Evolutionary conservation across 1,284 basidiomycete species (phyloP), one percentile per base, ranked within the genome.

Genomic region (Trametes hirsuta): DNA sequence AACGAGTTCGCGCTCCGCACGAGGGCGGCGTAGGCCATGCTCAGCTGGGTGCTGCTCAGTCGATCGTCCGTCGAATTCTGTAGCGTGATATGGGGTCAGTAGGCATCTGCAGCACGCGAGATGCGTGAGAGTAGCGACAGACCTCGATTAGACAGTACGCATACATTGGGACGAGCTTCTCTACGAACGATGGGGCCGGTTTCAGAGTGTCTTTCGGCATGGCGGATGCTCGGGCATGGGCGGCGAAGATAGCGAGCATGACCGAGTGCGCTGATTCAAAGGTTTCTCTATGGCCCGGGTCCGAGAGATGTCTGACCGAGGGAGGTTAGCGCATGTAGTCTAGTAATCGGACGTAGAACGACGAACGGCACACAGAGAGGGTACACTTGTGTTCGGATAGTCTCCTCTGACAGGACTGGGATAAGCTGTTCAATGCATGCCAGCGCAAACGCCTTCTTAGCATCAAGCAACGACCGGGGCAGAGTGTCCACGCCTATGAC

Each of bases 221-320:
- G 70, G 71, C 10, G 70, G 68, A 39, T 73, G 75, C 60, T 82
- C 79, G 0, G 4, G 84, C 82, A 64, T 83, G 80, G 15, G 85
- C 79, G 15, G 86, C 82, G 66, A 91, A 86, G 22, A 90, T 78
- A 2, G 89, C 79, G 6, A 92, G 75, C 51, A 92, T 77, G 34
- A 90, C 87, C 3, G 90, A 91, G 71, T 92, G 90, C 4, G 88
- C 83, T 0, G 88, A 88, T 71, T 92, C 90, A 61, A 84, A 91
- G 18, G 82, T 84, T 62, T 90, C 87, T 36, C 88, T 84, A 59
- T 88, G 76, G 14, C 72, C 72, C n/a, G 83, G 64, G 61, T 86
- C 79, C 50, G 76, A 78, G 22, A 89, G 76, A 69, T 86, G 80
- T 44, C 87, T 89, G 65, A 36, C 14, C 9, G 30, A 47, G 48